Base-by-base conservation (phyloP, 2,329 filamentous ascomycete species). In the Elsinoe necatrix region DNA sequence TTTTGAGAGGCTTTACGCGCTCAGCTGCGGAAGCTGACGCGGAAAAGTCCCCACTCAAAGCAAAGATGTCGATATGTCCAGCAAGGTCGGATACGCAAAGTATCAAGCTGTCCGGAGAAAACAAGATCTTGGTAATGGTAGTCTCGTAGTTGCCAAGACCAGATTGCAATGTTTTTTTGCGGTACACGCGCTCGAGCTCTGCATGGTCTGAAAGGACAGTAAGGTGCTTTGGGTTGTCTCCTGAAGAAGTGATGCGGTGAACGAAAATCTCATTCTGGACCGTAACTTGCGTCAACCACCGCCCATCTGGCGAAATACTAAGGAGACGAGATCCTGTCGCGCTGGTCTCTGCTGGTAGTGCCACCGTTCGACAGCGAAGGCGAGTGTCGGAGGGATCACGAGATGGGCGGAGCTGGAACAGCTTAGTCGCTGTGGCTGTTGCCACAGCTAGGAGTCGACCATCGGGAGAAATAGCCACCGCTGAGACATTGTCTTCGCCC, bases 21-120 rank as follows among this genome's bases (percentile, higher is more conserved):
- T 71, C 72, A 23, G 75, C 68, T 29, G 73, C 67, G 35, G 71
- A 67, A 20, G 75, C 72, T 12, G 71, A 73, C 1, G 66, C 61
- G 61, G 81, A 78, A 63, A 80, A 75, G 59, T 79, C 69, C 35
- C 79, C 79, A 65, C 82, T 78, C 56, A 95, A 72, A 1, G 89
- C 73, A 87, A 91, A 98, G 16, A 85, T 89, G 67, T 97, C 91
- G 29, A 97, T 77, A 69, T 85, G 89, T 42, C 93, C 93, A 42
- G 86, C 84, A 54, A 96, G 72, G 68, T 96, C 92, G 48, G 86
- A 84, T 27, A 84, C 81, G 7, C 86, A 90, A 47, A 97, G 74
- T 60, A 95, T 81, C 62, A 80, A 83, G 67, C 87, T 89, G 67
- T 95, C 86, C 4, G 84, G 76, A 8, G 90, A 91, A 69, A 97